Conservation (phyloP, 2,329 filamentous ascomycete genomes). For the Byssothecium circinans region DNA sequence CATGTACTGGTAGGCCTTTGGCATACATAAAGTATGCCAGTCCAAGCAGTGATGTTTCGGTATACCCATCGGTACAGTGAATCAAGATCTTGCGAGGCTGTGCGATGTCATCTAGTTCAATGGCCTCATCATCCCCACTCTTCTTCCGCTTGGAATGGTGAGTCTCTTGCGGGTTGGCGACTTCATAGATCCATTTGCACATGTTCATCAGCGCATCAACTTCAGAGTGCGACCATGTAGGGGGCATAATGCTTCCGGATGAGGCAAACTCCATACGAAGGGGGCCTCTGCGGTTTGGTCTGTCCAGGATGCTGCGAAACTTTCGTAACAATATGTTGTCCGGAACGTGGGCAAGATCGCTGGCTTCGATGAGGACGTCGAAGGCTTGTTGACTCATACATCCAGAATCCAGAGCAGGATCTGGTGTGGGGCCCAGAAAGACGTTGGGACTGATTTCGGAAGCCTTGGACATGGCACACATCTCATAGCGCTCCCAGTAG, state of each 20-base stretch:
- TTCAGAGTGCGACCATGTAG: slow-evolving; percentile 80
- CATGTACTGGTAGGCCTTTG: slow-evolving; percentile 75
- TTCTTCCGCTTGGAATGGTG: slow-evolving; percentile 49
- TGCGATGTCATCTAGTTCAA: slow-evolving; percentile 51
- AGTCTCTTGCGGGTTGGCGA: slow-evolving; percentile 66
- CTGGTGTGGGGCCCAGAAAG: slow-evolving; percentile 85
- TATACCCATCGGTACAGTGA: slow-evolving; percentile 95
- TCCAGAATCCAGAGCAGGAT: slow-evolving; percentile 56
- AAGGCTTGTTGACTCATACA: slow-evolving; percentile 59
- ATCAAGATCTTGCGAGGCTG: slow-evolving; percentile 72
- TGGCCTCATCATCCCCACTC: slow-evolving; percentile 56
- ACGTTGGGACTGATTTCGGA: slow-evolving; percentile 89
- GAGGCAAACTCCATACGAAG: slow-evolving; percentile 81
- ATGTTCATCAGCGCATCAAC: slow-evolving; percentile 82
- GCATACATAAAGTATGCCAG: slow-evolving; percentile 94
- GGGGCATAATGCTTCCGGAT: slow-evolving; percentile 86
- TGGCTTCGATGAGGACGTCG: slow-evolving; percentile 87
- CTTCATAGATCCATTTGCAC: slow-evolving; percentile 85
- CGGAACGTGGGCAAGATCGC: slow-evolving; percentile 76
- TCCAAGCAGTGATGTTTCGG: slow-evolving; percentile 84
- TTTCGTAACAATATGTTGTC: slow-evolving; percentile 66
- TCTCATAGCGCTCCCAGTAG: slow-evolving; percentile 84
- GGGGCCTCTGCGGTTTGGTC: slow-evolving; percentile 49
- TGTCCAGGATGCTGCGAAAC: slow-evolving; percentile 59
- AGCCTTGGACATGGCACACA: slow-evolving; percentile 89